Percentiles rank a stretch among this genome's conserved stretches.
phyloP scores from a whole-genome alignment of 108 stramenopile species.

The Nitzschia sp. region DNA sequence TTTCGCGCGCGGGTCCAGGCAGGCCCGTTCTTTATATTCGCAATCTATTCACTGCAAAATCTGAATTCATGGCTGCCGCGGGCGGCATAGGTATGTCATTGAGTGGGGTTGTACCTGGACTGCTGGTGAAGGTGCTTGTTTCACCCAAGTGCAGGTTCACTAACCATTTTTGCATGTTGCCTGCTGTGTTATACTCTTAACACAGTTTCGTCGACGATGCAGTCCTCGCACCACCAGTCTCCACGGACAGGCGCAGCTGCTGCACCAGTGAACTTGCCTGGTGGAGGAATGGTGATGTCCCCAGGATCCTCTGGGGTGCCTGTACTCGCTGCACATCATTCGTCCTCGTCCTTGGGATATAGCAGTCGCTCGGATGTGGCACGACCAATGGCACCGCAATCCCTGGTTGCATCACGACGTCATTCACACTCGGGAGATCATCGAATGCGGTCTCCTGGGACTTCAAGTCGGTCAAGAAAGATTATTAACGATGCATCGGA shows the following conservation, averaged over 20 bases:
- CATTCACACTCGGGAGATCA: slow-evolving; percentile 12
- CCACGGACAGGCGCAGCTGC: slow-evolving; percentile 19
- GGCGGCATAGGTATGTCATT: neutral
- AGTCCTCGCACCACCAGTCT: neutral
- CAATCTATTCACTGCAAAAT: slow-evolving; percentile 3
- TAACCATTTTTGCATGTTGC: no score
- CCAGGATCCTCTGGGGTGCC: neutral
- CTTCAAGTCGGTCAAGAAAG: neutral
- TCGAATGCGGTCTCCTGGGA: neutral
- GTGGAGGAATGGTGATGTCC: neutral
- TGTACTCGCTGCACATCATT: neutral
- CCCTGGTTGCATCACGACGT: neutral
- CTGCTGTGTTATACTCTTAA: neutral
- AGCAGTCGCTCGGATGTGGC: neutral
- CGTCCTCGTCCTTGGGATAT: neutral
- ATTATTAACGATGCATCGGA: neutral
- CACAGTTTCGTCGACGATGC: neutral
- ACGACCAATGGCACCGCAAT: neutral
- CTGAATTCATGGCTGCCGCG: neutral
- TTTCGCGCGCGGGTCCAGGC: neutral
- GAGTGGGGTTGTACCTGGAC: neutral
- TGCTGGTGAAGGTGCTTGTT: neutral
- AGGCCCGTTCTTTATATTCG: no score
- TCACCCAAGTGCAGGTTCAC: no score
- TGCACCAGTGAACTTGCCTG: slow-evolving; percentile 19